phyloP scores from a whole-genome alignment of 768 basidiomycete genomes.

The Mycena sanguinolenta region DNA sequence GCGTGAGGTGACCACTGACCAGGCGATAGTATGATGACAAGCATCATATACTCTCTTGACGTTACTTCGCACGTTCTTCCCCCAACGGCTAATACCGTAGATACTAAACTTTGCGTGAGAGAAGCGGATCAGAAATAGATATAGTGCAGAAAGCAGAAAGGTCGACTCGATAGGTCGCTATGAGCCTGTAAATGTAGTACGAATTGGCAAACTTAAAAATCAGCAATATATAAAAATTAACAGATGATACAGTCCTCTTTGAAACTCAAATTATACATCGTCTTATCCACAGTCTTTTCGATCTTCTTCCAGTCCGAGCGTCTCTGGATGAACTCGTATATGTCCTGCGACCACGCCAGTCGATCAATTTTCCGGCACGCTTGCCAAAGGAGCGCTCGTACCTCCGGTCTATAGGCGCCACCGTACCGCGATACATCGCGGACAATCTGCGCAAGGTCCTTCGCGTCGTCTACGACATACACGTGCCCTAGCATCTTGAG shows the following conservation, averaged over 20 bases:
- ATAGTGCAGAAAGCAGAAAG: no score
- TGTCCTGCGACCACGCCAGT: slow-evolving; percentile 63
- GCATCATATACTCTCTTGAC: not conserved
- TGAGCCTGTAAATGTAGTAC: no score
- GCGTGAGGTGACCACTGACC: no score
- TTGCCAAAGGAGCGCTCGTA: slow-evolving; percentile 45
- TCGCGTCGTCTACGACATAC: slow-evolving; percentile 95
- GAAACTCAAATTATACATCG: slow-evolving; percentile 94
- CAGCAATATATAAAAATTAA: slow-evolving; percentile 40
- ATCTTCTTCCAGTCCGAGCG: slow-evolving; percentile 99
- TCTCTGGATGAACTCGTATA: slow-evolving; percentile 96
- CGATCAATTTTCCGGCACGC: not conserved
- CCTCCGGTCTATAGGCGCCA: slow-evolving; percentile 94
- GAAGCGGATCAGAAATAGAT: not conserved
- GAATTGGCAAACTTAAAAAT: not conserved
- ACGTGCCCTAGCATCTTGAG: slow-evolving; percentile 98
- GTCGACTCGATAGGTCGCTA: not conserved
- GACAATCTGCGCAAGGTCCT: slow-evolving; percentile 96
- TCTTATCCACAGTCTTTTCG: slow-evolving; percentile 94
- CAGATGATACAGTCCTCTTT: slow-evolving; percentile 88
- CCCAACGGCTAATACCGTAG: no score
- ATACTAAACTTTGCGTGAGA: not conserved
- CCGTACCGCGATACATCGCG: slow-evolving; percentile 96
- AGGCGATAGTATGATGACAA: no score
- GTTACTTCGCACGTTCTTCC: not conserved